Conservation (phyloP, 176 grass and related monocot genomes). For the Triticum turgidum region DNA sequence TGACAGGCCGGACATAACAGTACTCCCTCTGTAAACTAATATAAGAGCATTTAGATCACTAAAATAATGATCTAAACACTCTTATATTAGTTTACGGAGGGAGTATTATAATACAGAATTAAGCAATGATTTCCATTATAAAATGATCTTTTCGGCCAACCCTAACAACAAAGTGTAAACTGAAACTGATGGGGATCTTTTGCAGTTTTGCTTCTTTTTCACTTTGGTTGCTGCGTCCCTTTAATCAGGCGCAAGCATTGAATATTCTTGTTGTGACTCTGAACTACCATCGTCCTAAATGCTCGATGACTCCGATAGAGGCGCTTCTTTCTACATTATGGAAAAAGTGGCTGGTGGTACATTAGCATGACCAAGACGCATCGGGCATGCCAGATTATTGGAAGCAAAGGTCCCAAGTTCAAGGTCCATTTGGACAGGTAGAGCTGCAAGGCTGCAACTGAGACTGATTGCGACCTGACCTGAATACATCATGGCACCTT, state of each 20-base stretch:
- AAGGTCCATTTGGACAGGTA: constrained; percentile 34
- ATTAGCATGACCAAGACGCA: constrained; percentile 6
- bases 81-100: too few relatives aligned
- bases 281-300: constrained; percentile 29
- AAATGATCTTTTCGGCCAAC: constrained; percentile 16
- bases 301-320: constrained; percentile 26
- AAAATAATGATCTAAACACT: too few relatives aligned
- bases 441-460: constrained; percentile 21
- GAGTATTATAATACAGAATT: background rate
- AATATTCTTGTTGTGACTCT: constrained; percentile 29
- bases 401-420: too few relatives aligned
- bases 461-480: constrained; percentile 29
- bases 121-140: background rate
- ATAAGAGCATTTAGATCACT: too few relatives aligned
- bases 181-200: constrained; percentile 3
- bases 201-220: constrained; percentile 12
- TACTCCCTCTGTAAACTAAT: too few relatives aligned
- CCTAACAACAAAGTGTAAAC: constrained; percentile 22
- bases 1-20: background rate
- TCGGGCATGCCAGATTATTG: background rate
- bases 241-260: constrained; percentile 35
- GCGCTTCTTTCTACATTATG: constrained; percentile 27
- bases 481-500: constrained; percentile 12
- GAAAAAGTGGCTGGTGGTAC: constrained; percentile 13
- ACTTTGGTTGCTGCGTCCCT: constrained; percentile 30